Evolutionary conservation across 495 filamentous ascomycete species (phyloP).

Genomic region (Tetracladium setigerum): DNA sequence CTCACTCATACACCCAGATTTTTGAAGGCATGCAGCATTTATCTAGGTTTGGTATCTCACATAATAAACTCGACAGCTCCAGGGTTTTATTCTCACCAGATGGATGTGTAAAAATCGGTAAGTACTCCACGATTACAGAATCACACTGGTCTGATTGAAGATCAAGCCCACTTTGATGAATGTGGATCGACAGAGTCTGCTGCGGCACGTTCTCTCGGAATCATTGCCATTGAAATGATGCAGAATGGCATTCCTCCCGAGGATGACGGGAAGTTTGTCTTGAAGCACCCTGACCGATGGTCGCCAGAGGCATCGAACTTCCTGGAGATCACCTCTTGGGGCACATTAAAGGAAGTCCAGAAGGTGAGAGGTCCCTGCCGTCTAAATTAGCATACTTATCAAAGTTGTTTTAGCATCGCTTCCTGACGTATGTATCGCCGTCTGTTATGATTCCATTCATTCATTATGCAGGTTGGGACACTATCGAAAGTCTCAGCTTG

Average conservation of each 20-base stretch:
- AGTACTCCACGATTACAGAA: neutral
- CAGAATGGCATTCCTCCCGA: constrained; percentile 6
- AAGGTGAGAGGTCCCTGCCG: constrained; percentile 1
- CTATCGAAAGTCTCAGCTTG: constrained; percentile 6
- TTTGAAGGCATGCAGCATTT: constrained; percentile 8
- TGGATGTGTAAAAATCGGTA: constrained; percentile 8
- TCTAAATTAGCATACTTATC: neutral
- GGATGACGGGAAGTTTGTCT: constrained; percentile 5
- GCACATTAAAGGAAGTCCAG: constrained; percentile 9
- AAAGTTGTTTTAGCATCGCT: constrained; percentile 4
- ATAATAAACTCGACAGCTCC: neutral
- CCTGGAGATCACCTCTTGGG: constrained; percentile 6
- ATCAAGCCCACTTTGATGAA: constrained; percentile 12
- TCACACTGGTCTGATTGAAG: neutral
- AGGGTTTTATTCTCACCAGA: constrained; percentile 12
- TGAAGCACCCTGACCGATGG: constrained; percentile 7
- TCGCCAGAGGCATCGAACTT: constrained; percentile 14
- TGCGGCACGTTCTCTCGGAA: constrained; percentile 4
- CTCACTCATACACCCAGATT: constrained; percentile 9
- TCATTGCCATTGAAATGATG: constrained; percentile 14
- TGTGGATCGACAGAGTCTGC: constrained; percentile 5
- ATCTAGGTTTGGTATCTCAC: constrained; percentile 1
- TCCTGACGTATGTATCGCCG: constrained; percentile 9
- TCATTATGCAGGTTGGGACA: constrained; percentile 9
- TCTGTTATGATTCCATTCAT: constrained; percentile 15